Base-by-base conservation (phyloP, 2,329 filamentous ascomycete genomes). In the Beauveria australis region DNA sequence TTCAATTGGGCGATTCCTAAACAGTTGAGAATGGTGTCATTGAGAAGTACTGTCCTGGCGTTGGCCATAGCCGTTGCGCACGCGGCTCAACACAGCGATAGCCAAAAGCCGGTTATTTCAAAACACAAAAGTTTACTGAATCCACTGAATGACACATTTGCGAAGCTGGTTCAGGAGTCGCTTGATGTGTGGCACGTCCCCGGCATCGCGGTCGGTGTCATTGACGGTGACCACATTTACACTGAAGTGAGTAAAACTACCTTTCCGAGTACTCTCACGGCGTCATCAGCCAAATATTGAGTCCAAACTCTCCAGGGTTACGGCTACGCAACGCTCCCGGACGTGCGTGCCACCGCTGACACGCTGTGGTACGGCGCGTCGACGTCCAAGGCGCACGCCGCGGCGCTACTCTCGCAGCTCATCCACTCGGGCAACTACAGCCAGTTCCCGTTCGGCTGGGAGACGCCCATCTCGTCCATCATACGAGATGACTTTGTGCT, bases 291-390 rank as follows among this genome's bases (percentile, higher is more conserved):
- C 9, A 22, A n/a, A 12, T 1, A 37, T 0, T 10, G 1, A 12
- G 6, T 9, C 16, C 22, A 9, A 12, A 30, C 19, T 16, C 16
- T 41, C 4, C n/a, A 72, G 70, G 68, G 66, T 18, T 72, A 69
- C 46, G 71, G 71, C 3, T 64, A 63, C 28, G 67, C 71, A 16
- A 69, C 65, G 0, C 30, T 71, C 18, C 70, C 64, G 62, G 78
- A 76, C 73, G 74, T 37, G 72, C 75, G 63, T 69, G 78, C 63
- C 62, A 76, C 65, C 66, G 73, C 56, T 61, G 71, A 79, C 33
- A 84, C 81, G 0, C 72, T 85, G 3, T 85, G 81, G 71, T 81
- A 80, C 61, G 75, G 74, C 2, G 84, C 77, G 2, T 84, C 81
- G 47, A 83, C 77, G 1, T 83, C 81, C 22, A 86, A 86, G 67